Base-by-base conservation (phyloP, 352 stramenopile genomes). In the Phytophthora quininea region DNA sequence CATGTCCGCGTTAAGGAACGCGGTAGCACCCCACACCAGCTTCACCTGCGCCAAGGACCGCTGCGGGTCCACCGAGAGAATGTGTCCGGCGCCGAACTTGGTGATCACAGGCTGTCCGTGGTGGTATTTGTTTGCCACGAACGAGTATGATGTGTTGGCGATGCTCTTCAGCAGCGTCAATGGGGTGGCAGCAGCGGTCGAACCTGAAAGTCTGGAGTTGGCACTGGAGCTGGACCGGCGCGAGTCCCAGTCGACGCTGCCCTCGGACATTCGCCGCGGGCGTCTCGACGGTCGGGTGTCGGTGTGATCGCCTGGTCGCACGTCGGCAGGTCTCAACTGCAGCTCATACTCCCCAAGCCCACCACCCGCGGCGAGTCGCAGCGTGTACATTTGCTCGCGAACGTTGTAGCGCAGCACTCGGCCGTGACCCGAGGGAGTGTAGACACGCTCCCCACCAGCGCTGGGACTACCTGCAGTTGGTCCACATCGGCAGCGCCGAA, bases 41-140 rank as follows among this genome's bases (percentile, higher is more conserved):
- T 91, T 77, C 46, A 94, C 75, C 24, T 89, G 80, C 12, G 79
- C 82, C 9, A 62, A 76, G 51, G 81, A 72, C 24, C 77, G 74
- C 38, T 71, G 73, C 37, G 82, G 68, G 55, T 91, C 77, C 35
- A 91, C 62, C 24, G 79, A 74, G 4, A 84, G 64, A 58, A 94
- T 91, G 33, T 73, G 74, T 11, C 84, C 86, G 3, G 80, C 66
- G 32, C 86, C 86, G 50, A 82, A 91, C 45, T 80, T 84, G 35
- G 86, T 92, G 58, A 92, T 76, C 54, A 94, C 86, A 31, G 72
- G 88, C 74, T 91, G 82, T 27, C 86, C 86, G 10, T 89, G 74
- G 58, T 88, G 82, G 61, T 89, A 91, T 53, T 83, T 86, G 68
- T 82, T 92, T 4, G 84, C 82, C 14, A 92, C 66, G 46, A 86